Evolutionary conservation across 768 basidiomycete genomes (phyloP).

Genomic region (Collybia sp.): DNA sequence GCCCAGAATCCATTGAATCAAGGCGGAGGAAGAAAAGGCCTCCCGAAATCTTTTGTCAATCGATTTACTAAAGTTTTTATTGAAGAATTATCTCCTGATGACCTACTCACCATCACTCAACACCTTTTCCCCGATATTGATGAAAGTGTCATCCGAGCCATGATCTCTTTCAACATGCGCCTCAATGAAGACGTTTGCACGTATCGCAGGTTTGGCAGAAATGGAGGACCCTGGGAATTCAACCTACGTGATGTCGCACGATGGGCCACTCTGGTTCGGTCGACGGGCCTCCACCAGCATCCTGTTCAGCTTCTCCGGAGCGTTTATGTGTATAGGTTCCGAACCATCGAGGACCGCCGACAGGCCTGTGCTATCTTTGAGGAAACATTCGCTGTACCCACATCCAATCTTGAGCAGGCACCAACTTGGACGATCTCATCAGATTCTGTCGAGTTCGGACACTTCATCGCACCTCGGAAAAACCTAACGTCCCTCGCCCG

Average conservation of each 20-base stretch:
- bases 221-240: conserved; percentile 96
- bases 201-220: conserved; percentile 63
- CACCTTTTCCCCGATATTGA: conserved; percentile 65
- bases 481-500: conserved; percentile 30
- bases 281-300: conserved; percentile 27
- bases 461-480: conserved; percentile 36
- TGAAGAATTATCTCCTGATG: conserved; percentile 73
- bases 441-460: conserved; percentile 60
- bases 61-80: conserved; percentile 98
- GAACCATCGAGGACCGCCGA: conserved; percentile 61
- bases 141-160: conserved; percentile 48
- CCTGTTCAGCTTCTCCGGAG: conserved; percentile 63
- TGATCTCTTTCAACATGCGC: conserved; percentile 79
- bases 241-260: conserved; percentile 92
- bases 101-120: conserved; percentile 75
- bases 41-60: conserved; percentile 96
- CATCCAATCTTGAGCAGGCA: conserved; percentile 13
- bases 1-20: conserved; percentile 96
- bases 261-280: conserved; percentile 64
- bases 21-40: conserved; percentile 94
- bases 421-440: conserved; percentile 42
- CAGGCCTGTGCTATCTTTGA: conserved; percentile 51
- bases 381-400: conserved; percentile 35
- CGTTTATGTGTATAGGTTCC: conserved; percentile 85
- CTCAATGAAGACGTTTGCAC: conserved; percentile 65